Evolutionary conservation across 1,284 basidiomycete genomes (phyloP), one percentile per base, ranked within the genome.

Genomic region (Melanopsichium pennsylvanicum): DNA sequence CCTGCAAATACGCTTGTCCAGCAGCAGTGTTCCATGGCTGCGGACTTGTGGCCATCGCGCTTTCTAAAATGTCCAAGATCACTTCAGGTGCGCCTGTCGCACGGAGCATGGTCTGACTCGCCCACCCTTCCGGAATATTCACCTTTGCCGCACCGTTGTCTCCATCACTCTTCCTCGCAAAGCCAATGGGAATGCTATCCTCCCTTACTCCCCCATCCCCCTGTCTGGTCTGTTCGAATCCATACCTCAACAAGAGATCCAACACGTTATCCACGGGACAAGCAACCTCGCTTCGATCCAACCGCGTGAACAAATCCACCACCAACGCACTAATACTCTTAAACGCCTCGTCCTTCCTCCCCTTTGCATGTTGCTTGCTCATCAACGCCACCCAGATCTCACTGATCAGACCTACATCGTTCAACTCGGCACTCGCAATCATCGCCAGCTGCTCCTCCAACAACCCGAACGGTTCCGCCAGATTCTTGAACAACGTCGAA

Each of bases 351-450:
- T 69, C 51, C 8, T 45, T 68, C 33, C 54, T 13, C 6, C 42
- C 21, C 16, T 82, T 86, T 6, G 56, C 70, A 39, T 66, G 78
- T 89, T 92, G 87, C 70, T 89, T 87, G 40, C 89, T 87, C 57
- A 97, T 87, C 61, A 98, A 88, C 67, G 87, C 87, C 66, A 88
- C 88, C 96, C 95, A 98, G 25, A 94, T 92, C 3, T 89, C 88
- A 41, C 87, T 85, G 8, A 92, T 88, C 25, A 96, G 83, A 46
- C 85, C 86, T 56, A 90, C 88, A 74, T 98, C 92, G 15, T 89
- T 88, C 78, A 94, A 91, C 79, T 95, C 93, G 8, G 96, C 92
- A 5, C 95, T 90, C 78, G 96, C 91, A 56, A 97, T 86, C 78
- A 97, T 93, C 31, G 97, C 85, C 18, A 99, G 85, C 81, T 95